phyloP scores from a whole-genome alignment of 2,329 filamentous ascomycete species.

The Sclerotinia sclerotiorum region DNA sequence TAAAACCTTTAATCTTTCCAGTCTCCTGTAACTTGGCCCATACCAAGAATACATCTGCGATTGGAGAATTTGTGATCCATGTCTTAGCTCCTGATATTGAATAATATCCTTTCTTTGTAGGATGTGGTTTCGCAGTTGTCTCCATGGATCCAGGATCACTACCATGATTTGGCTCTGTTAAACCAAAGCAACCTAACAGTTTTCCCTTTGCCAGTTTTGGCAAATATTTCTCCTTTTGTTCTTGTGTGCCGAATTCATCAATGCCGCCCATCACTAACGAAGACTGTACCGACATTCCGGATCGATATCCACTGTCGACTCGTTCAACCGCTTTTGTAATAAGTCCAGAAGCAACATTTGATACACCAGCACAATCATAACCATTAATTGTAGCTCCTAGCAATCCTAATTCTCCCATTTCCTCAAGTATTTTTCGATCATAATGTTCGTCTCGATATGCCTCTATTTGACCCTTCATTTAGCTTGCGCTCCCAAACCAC shows the following conservation, averaged over 20 bases:
- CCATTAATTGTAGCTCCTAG: conserved; percentile 83
- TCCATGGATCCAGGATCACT: conserved; percentile 92
- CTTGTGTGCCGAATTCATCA: conserved; percentile 79
- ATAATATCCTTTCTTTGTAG: conserved; percentile 79
- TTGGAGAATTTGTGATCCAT: conserved; percentile 94
- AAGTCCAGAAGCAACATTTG: conserved; percentile 82
- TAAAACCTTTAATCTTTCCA: conserved; percentile 90
- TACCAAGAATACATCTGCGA: conserved; percentile 78
- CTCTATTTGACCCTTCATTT: conserved; percentile 51
- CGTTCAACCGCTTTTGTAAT: conserved; percentile 89
- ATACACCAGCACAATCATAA: conserved; percentile 84
- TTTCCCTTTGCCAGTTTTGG: conserved; percentile 81
- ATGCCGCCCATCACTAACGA: conserved; percentile 94
- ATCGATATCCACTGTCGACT: conserved; percentile 88
- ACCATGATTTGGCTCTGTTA: conserved; percentile 91
- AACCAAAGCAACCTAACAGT: conserved; percentile 79
- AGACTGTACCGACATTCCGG: conserved; percentile 90
- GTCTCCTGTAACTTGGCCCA: conserved; percentile 93
- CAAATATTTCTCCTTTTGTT: conserved; percentile 82
- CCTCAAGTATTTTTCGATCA: conserved; percentile 78
- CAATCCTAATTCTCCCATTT: conserved; percentile 92
- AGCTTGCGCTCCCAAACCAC: conserved; percentile 19
- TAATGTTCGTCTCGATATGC: conserved; percentile 85
- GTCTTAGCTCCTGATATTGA: conserved; percentile 82
- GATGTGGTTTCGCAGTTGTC: conserved; percentile 79